phyloP scores from a whole-genome alignment of 176 grass and related monocot genomes.

The Triticum timopheevii region DNA sequence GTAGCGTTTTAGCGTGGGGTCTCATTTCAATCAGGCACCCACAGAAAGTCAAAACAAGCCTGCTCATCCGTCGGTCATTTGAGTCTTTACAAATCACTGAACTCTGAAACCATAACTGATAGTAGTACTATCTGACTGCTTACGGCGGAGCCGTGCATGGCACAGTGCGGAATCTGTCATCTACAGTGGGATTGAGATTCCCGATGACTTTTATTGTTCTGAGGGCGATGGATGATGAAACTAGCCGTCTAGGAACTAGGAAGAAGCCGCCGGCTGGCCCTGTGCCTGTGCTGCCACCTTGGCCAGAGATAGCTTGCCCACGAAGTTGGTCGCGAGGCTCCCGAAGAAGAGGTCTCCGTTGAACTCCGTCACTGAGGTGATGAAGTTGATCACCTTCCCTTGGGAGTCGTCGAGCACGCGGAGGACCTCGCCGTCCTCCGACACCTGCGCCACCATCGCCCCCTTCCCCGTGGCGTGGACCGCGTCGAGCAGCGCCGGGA shows the following conservation, averaged over 20 bases:
- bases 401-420: constrained; percentile 48
- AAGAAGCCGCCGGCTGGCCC: neutral
- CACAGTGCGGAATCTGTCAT: neutral
- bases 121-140: neutral
- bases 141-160: neutral
- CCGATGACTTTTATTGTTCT: too few relatives aligned
- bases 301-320: constrained; percentile 55
- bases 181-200: neutral
- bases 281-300: neutral
- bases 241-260: neutral
- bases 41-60: neutral
- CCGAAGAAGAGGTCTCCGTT: constrained; percentile 63
- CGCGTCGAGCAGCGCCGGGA: constrained; percentile 33
- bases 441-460: constrained; percentile 61
- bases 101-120: neutral
- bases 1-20: neutral
- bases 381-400: constrained; percentile 50
- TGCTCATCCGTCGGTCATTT: neutral
- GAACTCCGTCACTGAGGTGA: constrained; percentile 66
- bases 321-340: constrained; percentile 43
- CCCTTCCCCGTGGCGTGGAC: neutral
- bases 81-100: neutral
- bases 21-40: neutral
- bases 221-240: neutral
- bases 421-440: constrained; percentile 47